Percentiles rank a stretch among this genome's conserved stretches.
Evolutionary conservation across 148 eudicot genomes (phyloP).

Genomic region (Rhododendron griersonianum): DNA sequence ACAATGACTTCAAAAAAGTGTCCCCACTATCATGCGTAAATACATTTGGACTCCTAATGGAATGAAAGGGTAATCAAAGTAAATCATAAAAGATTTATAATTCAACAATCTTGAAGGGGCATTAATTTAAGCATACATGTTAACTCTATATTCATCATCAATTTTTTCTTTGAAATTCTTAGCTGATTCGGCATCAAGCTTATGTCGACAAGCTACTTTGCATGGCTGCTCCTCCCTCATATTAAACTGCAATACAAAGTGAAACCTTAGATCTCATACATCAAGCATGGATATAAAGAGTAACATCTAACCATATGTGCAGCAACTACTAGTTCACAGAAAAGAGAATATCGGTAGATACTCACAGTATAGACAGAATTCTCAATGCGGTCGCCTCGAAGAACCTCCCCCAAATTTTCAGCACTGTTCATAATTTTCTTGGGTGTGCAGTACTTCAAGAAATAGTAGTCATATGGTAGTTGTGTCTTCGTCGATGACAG

Average conservation of each 20-base stretch:
- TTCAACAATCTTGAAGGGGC: neutral
- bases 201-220: constrained; percentile 32
- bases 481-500: constrained; percentile 48
- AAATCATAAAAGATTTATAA: neutral
- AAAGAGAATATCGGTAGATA: neutral
- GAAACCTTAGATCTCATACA: neutral
- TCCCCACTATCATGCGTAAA: neutral
- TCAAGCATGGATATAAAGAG: neutral
- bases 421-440: constrained; percentile 30
- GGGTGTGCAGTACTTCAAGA: constrained; percentile 36
- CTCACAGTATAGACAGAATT: constrained; percentile 42
- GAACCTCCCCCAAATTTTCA: constrained; percentile 51
- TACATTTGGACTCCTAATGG: neutral
- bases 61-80: neutral
- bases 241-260: constrained; percentile 20
- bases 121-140: constrained; percentile 25
- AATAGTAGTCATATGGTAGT: constrained; percentile 49
- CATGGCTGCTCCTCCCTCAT: constrained; percentile 49
- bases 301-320: neutral
- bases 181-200: constrained; percentile 32
- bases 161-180: constrained; percentile 42
- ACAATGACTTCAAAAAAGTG: neutral
- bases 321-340: neutral
- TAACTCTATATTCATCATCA: constrained; percentile 43
- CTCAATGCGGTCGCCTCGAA: constrained; percentile 50